Percentiles rank a stretch among this genome's conserved stretches.
Conservation (phyloP, 2,329 filamentous ascomycete genomes). For the Apiospora rasikravindrae region DNA sequence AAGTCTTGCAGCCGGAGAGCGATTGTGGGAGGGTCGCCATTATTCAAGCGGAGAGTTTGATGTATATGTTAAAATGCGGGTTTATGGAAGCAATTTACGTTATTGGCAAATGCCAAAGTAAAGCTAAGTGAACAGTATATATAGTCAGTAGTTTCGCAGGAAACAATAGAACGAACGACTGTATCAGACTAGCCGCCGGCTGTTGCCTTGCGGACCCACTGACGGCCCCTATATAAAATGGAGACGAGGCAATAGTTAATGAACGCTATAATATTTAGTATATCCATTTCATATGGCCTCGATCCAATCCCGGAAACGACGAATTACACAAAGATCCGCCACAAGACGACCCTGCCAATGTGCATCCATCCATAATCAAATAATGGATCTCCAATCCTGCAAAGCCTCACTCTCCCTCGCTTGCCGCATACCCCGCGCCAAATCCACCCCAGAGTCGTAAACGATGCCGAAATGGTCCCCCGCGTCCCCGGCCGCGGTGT, state of each 20-base stretch:
- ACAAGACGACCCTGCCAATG: neutral
- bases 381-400: conserved; percentile 25
- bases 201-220: too few species aligned
- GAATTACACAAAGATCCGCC: neutral
- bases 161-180: too few species aligned
- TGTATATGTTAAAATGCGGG: too few species aligned
- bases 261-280: too few species aligned
- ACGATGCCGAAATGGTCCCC: conserved; percentile 34
- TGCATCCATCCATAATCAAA: neutral
- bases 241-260: too few species aligned
- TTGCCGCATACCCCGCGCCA: conserved; percentile 27
- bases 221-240: too few species aligned
- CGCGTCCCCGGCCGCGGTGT: conserved; percentile 30
- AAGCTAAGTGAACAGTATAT: too few species aligned
- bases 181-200: too few species aligned
- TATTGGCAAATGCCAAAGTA: too few species aligned
- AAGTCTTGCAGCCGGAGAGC: neutral
- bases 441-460: conserved; percentile 26
- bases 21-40: neutral
- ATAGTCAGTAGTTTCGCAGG: too few species aligned
- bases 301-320: neutral
- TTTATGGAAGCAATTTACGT: too few species aligned
- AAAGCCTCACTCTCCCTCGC: conserved; percentile 26
- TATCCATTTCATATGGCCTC: too few species aligned
- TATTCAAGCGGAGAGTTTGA: neutral